Percentiles rank a stretch among this genome's conserved stretches.
Evolutionary conservation across 192 early-diverging fungal genomes (phyloP).

Genomic region (Irineochytrium annulatum): DNA sequence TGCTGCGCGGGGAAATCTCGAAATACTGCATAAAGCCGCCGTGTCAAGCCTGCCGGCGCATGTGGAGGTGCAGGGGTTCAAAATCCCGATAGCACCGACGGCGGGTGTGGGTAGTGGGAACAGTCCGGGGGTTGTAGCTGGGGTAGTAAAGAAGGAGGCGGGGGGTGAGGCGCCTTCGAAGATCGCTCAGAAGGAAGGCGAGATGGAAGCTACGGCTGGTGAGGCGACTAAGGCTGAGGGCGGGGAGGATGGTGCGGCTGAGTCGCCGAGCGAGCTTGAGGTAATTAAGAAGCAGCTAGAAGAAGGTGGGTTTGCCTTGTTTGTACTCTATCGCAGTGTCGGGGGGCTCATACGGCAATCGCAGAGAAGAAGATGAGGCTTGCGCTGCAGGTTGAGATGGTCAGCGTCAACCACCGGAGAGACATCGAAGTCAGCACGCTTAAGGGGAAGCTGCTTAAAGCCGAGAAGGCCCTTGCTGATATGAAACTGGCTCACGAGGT

Average conservation of each 20-base stretch:
- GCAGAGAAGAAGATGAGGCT: not conserved
- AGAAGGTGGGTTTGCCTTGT: not conserved
- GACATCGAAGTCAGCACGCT: constrained; percentile 7
- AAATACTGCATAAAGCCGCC: not conserved
- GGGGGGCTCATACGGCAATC: too few relatives aligned
- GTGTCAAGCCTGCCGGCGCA: not conserved
- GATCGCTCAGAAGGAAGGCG: not conserved
- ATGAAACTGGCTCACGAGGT: too few relatives aligned
- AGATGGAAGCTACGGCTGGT: not conserved
- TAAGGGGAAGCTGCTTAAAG: not conserved
- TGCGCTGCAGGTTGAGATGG: constrained; percentile 3
- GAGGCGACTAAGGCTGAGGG: not conserved
- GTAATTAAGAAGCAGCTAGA: not conserved
- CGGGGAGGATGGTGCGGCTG: not conserved
- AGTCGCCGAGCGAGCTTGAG: not conserved
- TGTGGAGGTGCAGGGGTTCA: not conserved
- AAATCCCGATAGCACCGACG: not conserved
- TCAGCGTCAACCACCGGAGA: not conserved
- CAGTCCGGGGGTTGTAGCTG: not conserved
- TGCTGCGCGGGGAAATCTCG: not conserved
- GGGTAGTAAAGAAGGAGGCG: not conserved
- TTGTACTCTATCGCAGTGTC: not conserved
- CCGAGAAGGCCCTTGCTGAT: too few relatives aligned
- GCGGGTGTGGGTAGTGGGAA: too few relatives aligned
- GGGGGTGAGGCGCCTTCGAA: not conserved